These are phyloP conservation scores for Verticillium nonalfalfae DNA, from an alignment of 2,329 filamentous ascomycete species.

Conservation along the genomic window DNA sequence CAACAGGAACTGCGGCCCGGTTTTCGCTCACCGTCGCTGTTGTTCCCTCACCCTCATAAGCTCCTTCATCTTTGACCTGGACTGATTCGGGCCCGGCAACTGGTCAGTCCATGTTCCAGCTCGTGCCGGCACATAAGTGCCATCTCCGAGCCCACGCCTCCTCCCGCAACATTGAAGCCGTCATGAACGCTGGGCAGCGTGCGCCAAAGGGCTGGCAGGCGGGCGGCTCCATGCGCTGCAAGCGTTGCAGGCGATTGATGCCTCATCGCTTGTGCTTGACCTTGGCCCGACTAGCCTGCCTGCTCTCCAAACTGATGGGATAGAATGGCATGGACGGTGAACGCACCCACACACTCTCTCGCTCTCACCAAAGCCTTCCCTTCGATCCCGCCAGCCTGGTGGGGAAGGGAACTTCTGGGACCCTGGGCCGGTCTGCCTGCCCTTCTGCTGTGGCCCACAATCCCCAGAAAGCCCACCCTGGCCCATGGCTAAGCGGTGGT, in stretches of 20 bases:
- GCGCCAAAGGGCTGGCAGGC: neutral
- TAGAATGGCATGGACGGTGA: constrained; percentile 3
- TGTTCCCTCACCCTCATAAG: neutral
- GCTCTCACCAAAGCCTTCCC: neutral
- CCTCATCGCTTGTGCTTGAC: neutral
- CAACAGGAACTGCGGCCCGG: neutral
- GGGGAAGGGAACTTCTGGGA: neutral
- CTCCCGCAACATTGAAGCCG: neutral
- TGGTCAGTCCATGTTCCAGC: neutral
- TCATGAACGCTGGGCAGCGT: neutral
- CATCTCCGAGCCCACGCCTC: neutral
- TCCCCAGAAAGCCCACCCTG: neutral
- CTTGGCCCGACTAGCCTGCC: constrained; percentile 5
- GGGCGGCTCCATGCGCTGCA: neutral
- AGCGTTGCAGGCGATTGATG: neutral
- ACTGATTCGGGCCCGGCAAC: neutral
- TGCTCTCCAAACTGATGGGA: neutral
- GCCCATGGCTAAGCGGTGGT: neutral
- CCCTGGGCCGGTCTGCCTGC: neutral
- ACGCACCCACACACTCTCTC: no score
- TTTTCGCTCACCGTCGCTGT: neutral
- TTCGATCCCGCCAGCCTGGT: neutral
- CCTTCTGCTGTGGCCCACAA: neutral
- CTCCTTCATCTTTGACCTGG: neutral
- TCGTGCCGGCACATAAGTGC: neutral